phyloP scores from a whole-genome alignment of 2,329 filamentous ascomycete genomes.

The Aspergillus sojae region DNA sequence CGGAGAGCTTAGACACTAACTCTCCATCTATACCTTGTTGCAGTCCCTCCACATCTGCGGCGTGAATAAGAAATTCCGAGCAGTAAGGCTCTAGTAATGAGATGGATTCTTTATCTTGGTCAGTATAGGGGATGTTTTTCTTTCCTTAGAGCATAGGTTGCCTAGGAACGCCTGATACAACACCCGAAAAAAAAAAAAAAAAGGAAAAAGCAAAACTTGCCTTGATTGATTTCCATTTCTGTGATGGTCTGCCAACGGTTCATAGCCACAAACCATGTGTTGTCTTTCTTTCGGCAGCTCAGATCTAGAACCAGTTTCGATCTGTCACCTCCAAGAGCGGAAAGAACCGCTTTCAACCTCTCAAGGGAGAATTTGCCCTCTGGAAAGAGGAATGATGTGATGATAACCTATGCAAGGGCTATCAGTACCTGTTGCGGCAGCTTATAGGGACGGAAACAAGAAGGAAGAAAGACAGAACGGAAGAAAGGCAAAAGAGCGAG shows the following conservation, averaged over 20 bases:
- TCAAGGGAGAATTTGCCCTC: slow-evolving; percentile 77
- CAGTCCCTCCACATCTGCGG: slow-evolving; percentile 92
- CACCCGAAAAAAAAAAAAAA: background rate
- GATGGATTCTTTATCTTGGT: slow-evolving; percentile 69
- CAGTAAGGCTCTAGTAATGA: slow-evolving; percentile 83
- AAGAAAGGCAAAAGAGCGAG: background rate
- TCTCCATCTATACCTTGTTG: slow-evolving; percentile 88
- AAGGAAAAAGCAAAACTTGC: slow-evolving; percentile 50
- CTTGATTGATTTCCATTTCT: slow-evolving; percentile 88
- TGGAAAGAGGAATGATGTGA: slow-evolving; percentile 94
- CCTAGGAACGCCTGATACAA: background rate
- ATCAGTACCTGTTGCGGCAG: slow-evolving; percentile 11
- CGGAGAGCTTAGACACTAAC: slow-evolving; percentile 73
- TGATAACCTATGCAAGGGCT: slow-evolving; percentile 73
- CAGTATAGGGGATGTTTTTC: slow-evolving; percentile 4
- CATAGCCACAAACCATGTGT: slow-evolving; percentile 95
- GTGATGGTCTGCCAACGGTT: slow-evolving; percentile 99
- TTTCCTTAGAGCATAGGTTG: background rate
- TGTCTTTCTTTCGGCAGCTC: slow-evolving; percentile 77
- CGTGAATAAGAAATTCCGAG: slow-evolving; percentile 95
- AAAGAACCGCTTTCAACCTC: slow-evolving; percentile 73
- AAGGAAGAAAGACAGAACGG: background rate
- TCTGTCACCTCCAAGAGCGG: slow-evolving; percentile 72
- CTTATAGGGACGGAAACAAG: slow-evolving; percentile 7
- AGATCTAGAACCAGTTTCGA: slow-evolving; percentile 90